Conservation (phyloP, 768 basidiomycete genomes). For the Suillus americanus region DNA sequence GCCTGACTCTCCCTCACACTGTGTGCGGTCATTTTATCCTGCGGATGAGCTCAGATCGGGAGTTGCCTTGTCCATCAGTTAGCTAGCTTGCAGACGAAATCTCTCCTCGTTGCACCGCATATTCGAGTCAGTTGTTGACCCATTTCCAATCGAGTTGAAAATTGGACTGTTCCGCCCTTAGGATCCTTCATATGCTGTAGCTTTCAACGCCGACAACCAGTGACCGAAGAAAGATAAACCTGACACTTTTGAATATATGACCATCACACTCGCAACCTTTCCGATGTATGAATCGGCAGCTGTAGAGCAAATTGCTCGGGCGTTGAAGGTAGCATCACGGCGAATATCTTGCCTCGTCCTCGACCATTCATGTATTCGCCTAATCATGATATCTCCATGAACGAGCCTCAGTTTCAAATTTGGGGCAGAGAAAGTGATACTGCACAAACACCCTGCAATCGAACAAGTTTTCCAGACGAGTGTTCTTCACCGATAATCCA, state of each 20-base stretch:
- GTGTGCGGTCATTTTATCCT: not conserved
- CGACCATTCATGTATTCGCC: too few species aligned
- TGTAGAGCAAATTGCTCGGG: not conserved
- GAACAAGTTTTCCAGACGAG: too few species aligned
- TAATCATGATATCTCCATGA: not conserved
- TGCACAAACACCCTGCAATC: not conserved
- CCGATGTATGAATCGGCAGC: not conserved
- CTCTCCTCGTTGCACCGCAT: too few species aligned
- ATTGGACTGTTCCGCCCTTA: not conserved
- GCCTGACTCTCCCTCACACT: not conserved
- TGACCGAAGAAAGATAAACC: not conserved
- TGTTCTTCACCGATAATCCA: not conserved
- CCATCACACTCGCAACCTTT: not conserved
- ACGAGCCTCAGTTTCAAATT: not conserved
- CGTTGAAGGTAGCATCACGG: not conserved
- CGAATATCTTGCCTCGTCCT: not conserved
- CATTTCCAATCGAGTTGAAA: not conserved
- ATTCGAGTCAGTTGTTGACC: not conserved
- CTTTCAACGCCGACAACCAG: not conserved
- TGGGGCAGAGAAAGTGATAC: not conserved
- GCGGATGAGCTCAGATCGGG: not conserved
- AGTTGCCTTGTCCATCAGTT: not conserved
- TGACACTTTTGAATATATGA: not conserved
- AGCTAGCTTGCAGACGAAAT: not conserved
- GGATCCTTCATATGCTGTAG: not conserved